These are phyloP conservation scores for Coprinopsis marcescibilis DNA, from an alignment of 768 basidiomycete genomes.

Conservation along the genomic window DNA sequence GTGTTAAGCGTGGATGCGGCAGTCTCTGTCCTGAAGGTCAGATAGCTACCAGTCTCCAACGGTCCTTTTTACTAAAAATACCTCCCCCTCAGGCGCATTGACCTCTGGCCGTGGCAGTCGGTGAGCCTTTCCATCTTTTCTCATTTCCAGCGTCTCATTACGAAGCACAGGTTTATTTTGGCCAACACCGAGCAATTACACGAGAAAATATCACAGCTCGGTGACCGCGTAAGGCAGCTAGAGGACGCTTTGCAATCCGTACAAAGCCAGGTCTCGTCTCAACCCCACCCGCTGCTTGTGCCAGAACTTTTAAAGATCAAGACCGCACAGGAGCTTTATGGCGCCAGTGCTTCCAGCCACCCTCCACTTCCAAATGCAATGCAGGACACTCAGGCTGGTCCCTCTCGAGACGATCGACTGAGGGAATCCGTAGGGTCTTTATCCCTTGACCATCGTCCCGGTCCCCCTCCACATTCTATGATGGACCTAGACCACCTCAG, in stretches of 20 bases:
- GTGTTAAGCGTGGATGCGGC: slow-evolving; percentile 60
- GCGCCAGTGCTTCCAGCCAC: slow-evolving; percentile 14
- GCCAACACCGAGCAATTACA: slow-evolving; percentile 65
- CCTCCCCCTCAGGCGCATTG: slow-evolving; percentile 52
- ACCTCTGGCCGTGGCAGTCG: slow-evolving; percentile 62
- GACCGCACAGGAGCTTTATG: slow-evolving; percentile 62
- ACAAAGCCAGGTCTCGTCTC: slow-evolving; percentile 33
- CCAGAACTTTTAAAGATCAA: slow-evolving; percentile 60
- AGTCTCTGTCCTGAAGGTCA: slow-evolving; percentile 57
- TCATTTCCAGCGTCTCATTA: slow-evolving; percentile 3
- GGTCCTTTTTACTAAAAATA: neutral
- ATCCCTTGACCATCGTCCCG: slow-evolving; percentile 8
- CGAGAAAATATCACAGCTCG: slow-evolving; percentile 54
- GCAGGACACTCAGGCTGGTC: slow-evolving; percentile 2
- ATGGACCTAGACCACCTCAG: slow-evolving; percentile 12
- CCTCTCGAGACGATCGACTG: slow-evolving; percentile 10
- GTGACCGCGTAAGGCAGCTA: slow-evolving; percentile 58
- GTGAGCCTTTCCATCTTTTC: slow-evolving; percentile 25
- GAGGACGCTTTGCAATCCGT: slow-evolving; percentile 51
- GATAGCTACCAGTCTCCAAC: slow-evolving; percentile 8
- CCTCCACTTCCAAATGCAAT: slow-evolving; percentile 4
- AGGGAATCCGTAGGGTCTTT: slow-evolving; percentile 13
- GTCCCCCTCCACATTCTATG: neutral
- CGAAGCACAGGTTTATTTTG: slow-evolving; percentile 50
- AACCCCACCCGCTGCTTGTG: slow-evolving; percentile 49